Evolutionary conservation across 129 eudicot genomes (phyloP), one percentile per base, ranked within the genome.

Genomic region (Centaurea solstitialis): DNA sequence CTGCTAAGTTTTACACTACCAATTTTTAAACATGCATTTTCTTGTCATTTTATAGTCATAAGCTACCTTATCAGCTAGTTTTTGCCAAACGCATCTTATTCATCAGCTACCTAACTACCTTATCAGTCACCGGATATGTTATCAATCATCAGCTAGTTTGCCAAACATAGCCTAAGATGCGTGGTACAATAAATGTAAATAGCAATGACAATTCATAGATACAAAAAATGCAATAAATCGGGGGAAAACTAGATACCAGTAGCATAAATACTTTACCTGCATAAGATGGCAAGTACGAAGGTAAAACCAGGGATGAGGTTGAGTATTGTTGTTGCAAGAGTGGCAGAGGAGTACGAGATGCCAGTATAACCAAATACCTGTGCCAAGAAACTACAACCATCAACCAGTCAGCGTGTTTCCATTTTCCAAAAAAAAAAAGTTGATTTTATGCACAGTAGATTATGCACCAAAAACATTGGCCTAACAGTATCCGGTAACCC

Each of bases 231-330:
- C 50, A 53, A 4, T 30, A 57, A 7, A 23, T 20, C 24, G 38
- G 38, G 65, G 74, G 65, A 47, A 78, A 78, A 30, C 2, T n/a
- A 18, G n/a, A 74, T 8, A 30, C 10, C n/a, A 15, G 26, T 9
- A 66, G 18, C 38, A 68, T 33, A 35, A 75, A 43, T 39, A 45
- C 23, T 18, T 76, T 68, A 94, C 98, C 98, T 85, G 82, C 85
- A 92, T 68, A 94, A 43, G 73, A 86, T 73, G 70, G 98, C 92
- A 35, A 94, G 90, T 68, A 92, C 26, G 85, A 94, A 94, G 7
- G 97, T 94, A 47, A 90, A 88, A 45, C 96, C 97, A 4, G 97
- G 98, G 68, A 87, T 87, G 84, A 94, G 97, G 74, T 94, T 94
- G 81, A 92, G 92, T 87, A 94, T 82, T 20, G 96, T 88, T 0